Conservation (phyloP, 352 stramenopile species). For the Elongisporangium prolatum region DNA sequence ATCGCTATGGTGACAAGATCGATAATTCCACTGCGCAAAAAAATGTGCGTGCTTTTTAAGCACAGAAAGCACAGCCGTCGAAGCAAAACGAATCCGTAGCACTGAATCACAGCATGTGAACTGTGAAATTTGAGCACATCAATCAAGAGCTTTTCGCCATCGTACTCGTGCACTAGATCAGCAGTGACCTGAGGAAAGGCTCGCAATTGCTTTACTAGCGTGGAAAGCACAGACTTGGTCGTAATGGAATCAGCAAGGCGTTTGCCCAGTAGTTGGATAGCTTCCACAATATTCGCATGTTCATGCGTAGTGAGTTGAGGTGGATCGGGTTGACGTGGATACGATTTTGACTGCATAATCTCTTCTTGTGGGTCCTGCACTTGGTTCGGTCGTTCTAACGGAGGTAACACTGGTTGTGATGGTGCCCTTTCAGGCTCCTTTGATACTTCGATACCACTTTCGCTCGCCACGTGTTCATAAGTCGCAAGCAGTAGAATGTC, state of each 20-base stretch:
- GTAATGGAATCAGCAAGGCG: slow-evolving; percentile 31
- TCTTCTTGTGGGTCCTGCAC: neutral
- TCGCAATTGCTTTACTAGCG: slow-evolving; percentile 79
- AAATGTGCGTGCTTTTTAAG: slow-evolving; percentile 46
- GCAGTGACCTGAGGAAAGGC: slow-evolving; percentile 60
- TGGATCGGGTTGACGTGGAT: neutral
- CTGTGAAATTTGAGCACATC: slow-evolving; percentile 52
- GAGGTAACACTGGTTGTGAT: neutral
- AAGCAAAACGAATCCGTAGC: slow-evolving; percentile 72
- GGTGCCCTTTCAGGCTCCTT: neutral
- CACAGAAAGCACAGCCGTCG: slow-evolving; percentile 72
- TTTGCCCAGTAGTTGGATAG: slow-evolving; percentile 41
- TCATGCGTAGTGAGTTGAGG: slow-evolving; percentile 21
- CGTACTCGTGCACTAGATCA: slow-evolving; percentile 39
- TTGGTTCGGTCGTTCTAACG: neutral
- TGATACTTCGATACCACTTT: neutral
- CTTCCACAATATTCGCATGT: slow-evolving; percentile 31
- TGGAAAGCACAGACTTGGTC: slow-evolving; percentile 60
- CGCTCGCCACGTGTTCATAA: neutral
- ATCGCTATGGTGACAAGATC: slow-evolving; percentile 51
- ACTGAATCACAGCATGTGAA: slow-evolving; percentile 72
- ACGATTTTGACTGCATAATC: neutral
- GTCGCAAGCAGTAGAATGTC: neutral
- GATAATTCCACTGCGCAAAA: slow-evolving; percentile 52
- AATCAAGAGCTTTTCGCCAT: slow-evolving; percentile 49